Base-by-base conservation (phyloP, 306 rosid species). In the Comarum palustre region DNA sequence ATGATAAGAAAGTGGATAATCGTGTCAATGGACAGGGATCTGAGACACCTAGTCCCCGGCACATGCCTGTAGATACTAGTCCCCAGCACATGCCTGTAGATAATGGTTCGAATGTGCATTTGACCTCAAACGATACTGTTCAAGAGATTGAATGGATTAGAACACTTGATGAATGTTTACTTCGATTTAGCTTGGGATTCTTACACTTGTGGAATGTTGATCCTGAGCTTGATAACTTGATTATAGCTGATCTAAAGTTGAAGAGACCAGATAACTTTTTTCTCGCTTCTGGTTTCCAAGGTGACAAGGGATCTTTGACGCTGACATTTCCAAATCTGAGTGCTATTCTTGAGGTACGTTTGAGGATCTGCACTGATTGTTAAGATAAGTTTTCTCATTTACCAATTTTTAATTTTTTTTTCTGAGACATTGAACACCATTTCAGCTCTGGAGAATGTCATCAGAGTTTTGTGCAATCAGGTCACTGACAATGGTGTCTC, bases 381-480 rank as follows among this genome's bases (percentile, higher is more conserved):
- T 62, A 82, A 73, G 63, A 63, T 22, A 71, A 79, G 42, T 82
- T 82, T 83, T 82, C 72, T 68, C 82, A 64, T 81, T 78, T 72
- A 61, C 48, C 73, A 71, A 59, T 74, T 75, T 75, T 72, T 77
- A 77, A 14, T 66, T 27, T 58, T 69, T 73, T 6, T 66, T 75
- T 82, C 85, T 84, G 83, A 88, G 81, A 75, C 79, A 75, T 77
- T 79, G 71, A 82, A 77, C 72, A 72, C 80, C 32, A 75, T 94
- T 93, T 86, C 98, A 94, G 98, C 94, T 94, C 43, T 91, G 97
- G 98, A 94, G 87, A 82, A 85, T 89, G 70, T 91, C 97, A 66
- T 86, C 96, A 2, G 98, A 94, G 81, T 91, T 94, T 81, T 89
- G 84, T 79, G 98, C 97, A 42, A 85, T 94, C 86, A 89, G 96